Evolutionary conservation across 139 green algal species (phyloP), one percentile per base, ranked within the genome.

Genomic region (Coelastrella sp.): DNA sequence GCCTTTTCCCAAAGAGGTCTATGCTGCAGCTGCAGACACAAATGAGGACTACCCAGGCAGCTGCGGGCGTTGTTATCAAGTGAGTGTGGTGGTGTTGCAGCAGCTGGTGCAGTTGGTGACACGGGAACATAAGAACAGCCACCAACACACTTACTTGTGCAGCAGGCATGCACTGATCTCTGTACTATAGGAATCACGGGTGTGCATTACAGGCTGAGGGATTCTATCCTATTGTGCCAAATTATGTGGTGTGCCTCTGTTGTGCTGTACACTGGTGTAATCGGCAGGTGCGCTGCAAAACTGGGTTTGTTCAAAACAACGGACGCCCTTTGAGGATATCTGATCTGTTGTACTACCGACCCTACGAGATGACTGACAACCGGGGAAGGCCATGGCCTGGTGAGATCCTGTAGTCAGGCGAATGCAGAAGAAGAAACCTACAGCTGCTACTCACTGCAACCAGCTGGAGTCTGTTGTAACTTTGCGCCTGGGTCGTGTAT

Each of bases 61-160:
- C 45, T 84, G 78, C 17, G 78, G 78, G 41, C 78, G 78, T 48
- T 84, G 78, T 60, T 84, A 84, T 34, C 60, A 84, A 60, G 78
- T 84, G 60, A 6, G 66, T 30, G 7, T 32, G 62, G 6, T 34
- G n/a, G 57, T 66, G 57, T 30, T 8, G 13, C 11, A 32, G 57
- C 23, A 66, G n/a, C 15, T 57, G 11, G 15, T 13, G 11, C 45
- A 9, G 15, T 57, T 57, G 45, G n/a, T n/a, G n/a, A n/a, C n/a
- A n/a, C n/a, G n/a, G n/a, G n/a, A n/a, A n/a, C 45, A 57, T 57
- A 57, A 23, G 45, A 23, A 9, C 45, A 23, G 45, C 45, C 11
- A 13, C 45, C 11, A 13, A 1, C 45, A 57, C 11, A 9, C 15
- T 57, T 57, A 13, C 45, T 23, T 9, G 45, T 23, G 11, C 15